phyloP scores from a whole-genome alignment of 345 rosid genomes.

The Arabis alpina region DNA sequence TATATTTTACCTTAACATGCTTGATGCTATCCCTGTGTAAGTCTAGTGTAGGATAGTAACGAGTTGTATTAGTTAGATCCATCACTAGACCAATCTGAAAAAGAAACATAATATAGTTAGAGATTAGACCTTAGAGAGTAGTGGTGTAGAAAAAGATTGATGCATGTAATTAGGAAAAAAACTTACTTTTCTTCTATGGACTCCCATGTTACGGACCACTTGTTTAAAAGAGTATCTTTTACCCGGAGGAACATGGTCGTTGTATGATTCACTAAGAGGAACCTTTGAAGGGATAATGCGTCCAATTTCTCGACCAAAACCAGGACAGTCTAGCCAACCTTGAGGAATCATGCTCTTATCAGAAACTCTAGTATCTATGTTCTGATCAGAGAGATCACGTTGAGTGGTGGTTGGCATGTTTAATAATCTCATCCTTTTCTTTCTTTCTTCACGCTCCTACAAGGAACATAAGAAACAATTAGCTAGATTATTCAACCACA shows the following conservation, averaged over 20 bases:
- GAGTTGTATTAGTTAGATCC: conserved; percentile 91
- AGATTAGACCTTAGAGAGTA: background rate
- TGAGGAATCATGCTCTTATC: too few relatives aligned
- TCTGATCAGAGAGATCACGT: too few relatives aligned
- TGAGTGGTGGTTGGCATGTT: conserved; percentile 44
- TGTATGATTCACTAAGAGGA: conserved; percentile 83
- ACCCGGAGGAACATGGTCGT: conserved; percentile 81
- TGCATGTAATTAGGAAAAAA: background rate
- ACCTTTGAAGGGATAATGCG: conserved; percentile 88
- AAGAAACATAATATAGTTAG: too few relatives aligned
- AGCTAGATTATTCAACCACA: too few relatives aligned
- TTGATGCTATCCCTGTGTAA: conserved; percentile 77
- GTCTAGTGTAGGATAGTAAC: conserved; percentile 69
- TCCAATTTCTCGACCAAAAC: conserved; percentile 71
- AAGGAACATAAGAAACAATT: background rate
- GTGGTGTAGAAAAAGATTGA: background rate
- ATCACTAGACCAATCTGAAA: conserved; percentile 90
- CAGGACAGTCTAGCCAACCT: conserved; percentile 62
- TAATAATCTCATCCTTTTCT: conserved; percentile 56
- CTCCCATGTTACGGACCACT: conserved; percentile 75
- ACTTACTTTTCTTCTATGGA: conserved; percentile 71
- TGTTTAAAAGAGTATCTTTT: conserved; percentile 95
- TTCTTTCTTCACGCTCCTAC: conserved; percentile 96
- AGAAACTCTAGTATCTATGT: too few relatives aligned
- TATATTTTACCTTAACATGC: conserved; percentile 69